Base-by-base conservation (phyloP, 352 stramenopile species). In the Phytophthora crassamura region DNA sequence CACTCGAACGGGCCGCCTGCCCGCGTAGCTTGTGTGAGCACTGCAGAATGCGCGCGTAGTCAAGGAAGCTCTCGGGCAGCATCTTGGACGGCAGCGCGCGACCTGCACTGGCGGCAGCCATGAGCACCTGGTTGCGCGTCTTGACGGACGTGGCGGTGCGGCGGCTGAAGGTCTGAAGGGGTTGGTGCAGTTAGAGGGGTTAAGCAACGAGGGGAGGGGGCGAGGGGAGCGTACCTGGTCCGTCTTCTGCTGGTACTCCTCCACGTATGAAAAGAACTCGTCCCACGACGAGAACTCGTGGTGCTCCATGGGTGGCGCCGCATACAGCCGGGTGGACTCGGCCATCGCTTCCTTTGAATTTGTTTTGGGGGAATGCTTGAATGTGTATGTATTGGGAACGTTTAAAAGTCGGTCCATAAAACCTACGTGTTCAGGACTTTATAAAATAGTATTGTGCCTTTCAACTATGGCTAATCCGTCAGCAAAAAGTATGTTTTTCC, bases 21-120 rank as follows among this genome's bases (percentile, higher is more conserved):
- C 51, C 59, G 36, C 47, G 57, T 7, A 22, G 35, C 35, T 69
- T 68, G 22, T 72, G 55, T 2, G 69, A 55, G 33, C 70, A 78
- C 34, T 78, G 70, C 47, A 78, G 28, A 41, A 59, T 69, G 18
- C 70, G 53, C 56, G 66, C 59, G 58, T 78, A 78, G 65, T 78
- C 65, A 42, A 67, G 53, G 32, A 67, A 78, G 8, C 55, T 42
- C 39, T 78, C 70, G 0, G 70, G 70, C 18, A 78, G 51, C 7
- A 75, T 34, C 3, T 60, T 41, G 16, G 10, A 43, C 4, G 61
- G 61, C 0, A 59, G 14, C 0, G 49, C 11, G 10, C 55, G 60
- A n/a, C 67, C 61, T 4, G 50, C 59, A 14, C 18, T 51, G 1
- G 59, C 65, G 42, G 67, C 64, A 5, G 69, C 67, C n/a, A 42